Evolutionary conservation across 1,284 basidiomycete species (phyloP), one percentile per base, ranked within the genome.

Genomic region (Ganoderma lingzhi): DNA sequence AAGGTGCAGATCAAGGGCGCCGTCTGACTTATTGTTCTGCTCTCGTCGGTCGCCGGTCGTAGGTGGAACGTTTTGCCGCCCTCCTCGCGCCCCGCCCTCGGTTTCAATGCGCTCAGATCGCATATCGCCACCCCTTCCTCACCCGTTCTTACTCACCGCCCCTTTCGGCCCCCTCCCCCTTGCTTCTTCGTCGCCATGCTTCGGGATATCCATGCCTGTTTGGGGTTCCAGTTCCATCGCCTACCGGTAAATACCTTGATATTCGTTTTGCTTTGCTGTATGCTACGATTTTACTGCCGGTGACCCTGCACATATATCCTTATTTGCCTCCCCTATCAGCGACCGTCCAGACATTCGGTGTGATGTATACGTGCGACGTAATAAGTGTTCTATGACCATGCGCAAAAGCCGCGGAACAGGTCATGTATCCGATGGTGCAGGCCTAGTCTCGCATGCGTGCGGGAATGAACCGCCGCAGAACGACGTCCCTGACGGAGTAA

Each of bases 381-480:
- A 48, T 51, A 42, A 42, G 39, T 30, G 59, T n/a, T 53, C 12
- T 41, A 61, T 17, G 8, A n/a, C 30, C 23, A 23, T 23, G 23
- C 23, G 42, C 59, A 61, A n/a, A n/a, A 9, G 41, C 41, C n/a
- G 41, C n/a, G 14, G 41, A 30, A 14, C 3, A 6, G 6, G 39
- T 19, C 28, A 32, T 51, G 15, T 14, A 44, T 41, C 10, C 10
- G 42, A 51, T 19, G 39, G n/a, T 9, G 35, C 35, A n/a, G 14
- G 28, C 28, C 82, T 79, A 97, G 79, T 96, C 95, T 64, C 96
- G 89, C 95, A 97, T 96, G 23, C 96, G 86, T 0, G 96, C 95
- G 1, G 96, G 96, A 58, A 97, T 90, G 80, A 97, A 98, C 65
- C 97, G 84, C 44, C 95, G 86, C 15, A 99, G 81, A 0, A 93